Evolutionary conservation across 2,329 filamentous ascomycete genomes (phyloP).

Genomic region (Aspergillus clavatus): DNA sequence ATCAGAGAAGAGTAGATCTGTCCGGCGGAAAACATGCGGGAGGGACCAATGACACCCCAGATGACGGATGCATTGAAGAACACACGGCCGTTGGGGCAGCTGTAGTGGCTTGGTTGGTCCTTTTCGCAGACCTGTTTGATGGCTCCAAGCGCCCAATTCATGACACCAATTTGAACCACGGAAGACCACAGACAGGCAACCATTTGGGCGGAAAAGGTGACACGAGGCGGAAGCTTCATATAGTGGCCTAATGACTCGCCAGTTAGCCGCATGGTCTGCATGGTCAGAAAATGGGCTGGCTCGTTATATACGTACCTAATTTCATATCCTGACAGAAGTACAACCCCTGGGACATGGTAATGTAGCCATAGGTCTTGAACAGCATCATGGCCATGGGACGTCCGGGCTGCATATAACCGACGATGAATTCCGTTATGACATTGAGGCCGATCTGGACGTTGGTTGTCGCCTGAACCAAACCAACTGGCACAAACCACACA

Average conservation of each 20-base stretch:
- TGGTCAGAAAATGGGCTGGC: no score
- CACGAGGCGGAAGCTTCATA: slow-evolving; percentile 53
- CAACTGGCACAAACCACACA: slow-evolving; percentile 56
- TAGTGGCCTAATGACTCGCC: slow-evolving; percentile 47
- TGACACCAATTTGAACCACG: slow-evolving; percentile 45
- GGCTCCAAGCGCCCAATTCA: slow-evolving; percentile 45
- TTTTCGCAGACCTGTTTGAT: slow-evolving; percentile 63
- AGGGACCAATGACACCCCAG: slow-evolving; percentile 69
- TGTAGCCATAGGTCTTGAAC: slow-evolving; percentile 70
- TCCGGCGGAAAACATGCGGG: slow-evolving; percentile 61
- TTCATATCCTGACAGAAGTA: slow-evolving; percentile 64
- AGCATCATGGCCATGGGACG: slow-evolving; percentile 70
- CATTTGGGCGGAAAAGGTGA: slow-evolving; percentile 50
- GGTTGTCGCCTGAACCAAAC: slow-evolving; percentile 64
- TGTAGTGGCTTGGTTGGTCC: slow-evolving; percentile 55
- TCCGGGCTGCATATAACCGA: slow-evolving; percentile 69
- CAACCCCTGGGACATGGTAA: slow-evolving; percentile 62
- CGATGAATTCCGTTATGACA: slow-evolving; percentile 67
- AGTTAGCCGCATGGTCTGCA: slow-evolving; percentile 18
- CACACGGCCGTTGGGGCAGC: slow-evolving; percentile 53
- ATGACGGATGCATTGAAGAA: slow-evolving; percentile 68
- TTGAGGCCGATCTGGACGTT: slow-evolving; percentile 65
- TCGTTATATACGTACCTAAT: slow-evolving; percentile 43
- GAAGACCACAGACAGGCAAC: slow-evolving; percentile 48
- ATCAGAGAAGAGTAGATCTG: slow-evolving; percentile 61